A percentile compares a stretch with the other conserved stretches of the same genome.
Evolutionary conservation across 2,329 filamentous ascomycete species (phyloP).

Genomic region (Colletotrichum musae): DNA sequence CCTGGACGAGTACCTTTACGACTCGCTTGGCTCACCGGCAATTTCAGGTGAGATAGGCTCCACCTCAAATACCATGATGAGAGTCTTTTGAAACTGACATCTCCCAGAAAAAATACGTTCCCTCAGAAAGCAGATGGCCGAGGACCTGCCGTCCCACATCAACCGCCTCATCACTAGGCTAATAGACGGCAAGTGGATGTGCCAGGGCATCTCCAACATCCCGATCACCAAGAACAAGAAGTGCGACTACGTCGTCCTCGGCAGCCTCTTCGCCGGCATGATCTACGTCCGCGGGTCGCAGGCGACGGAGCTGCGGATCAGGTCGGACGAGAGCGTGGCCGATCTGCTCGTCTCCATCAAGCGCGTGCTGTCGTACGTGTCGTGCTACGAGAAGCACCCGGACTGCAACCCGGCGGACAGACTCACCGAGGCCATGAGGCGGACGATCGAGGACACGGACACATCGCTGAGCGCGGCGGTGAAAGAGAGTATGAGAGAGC

Average conservation of each 20-base stretch:
- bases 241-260: conserved; percentile 35
- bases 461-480: conserved; percentile 13
- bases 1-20: conserved; percentile 24
- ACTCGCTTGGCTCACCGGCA: conserved; percentile 25
- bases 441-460: conserved; percentile 12
- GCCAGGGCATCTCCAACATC: conserved; percentile 31
- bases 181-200: conserved; percentile 35
- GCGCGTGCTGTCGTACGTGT: conserved; percentile 29
- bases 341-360: conserved; percentile 34
- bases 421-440: conserved; percentile 29
- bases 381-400: conserved; percentile 34
- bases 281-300: conserved; percentile 31
- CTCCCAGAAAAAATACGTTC: conserved; percentile 26
- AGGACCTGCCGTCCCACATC: conserved; percentile 28
- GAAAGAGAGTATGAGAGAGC: conserved; percentile 25
- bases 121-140: conserved; percentile 12
- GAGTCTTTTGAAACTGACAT: too few relatives aligned
- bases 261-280: conserved; percentile 29
- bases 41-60: conserved; percentile 10
- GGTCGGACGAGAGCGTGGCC: conserved; percentile 28
- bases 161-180: conserved; percentile 17
- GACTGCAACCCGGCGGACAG: conserved; percentile 29
- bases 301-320: conserved; percentile 20
- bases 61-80: neutral
- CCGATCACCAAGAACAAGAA: conserved; percentile 33